Conservation (phyloP, 2,329 filamentous ascomycete species). For the Scedosporium aurantiacum region DNA sequence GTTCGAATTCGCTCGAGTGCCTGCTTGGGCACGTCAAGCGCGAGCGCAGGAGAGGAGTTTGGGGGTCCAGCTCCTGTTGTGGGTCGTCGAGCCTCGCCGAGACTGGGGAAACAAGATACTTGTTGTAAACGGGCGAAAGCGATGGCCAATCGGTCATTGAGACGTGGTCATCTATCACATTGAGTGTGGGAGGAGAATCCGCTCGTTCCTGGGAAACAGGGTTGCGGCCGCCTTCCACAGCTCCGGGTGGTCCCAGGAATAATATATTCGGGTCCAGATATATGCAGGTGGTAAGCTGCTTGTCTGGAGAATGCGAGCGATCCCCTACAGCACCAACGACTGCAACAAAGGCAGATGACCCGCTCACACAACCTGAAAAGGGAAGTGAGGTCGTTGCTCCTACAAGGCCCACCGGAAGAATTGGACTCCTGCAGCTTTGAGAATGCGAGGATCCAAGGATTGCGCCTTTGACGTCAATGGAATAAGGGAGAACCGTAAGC, state of each 20-base stretch:
- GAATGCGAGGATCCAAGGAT: background rate
- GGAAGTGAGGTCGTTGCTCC: background rate
- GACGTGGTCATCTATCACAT: background rate
- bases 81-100: background rate
- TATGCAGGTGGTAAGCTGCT: constrained; percentile 1
- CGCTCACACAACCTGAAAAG: background rate
- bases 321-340: background rate
- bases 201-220: constrained; percentile 1
- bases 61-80: background rate
- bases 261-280: constrained; percentile 4
- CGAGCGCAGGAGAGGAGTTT: background rate
- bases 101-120: constrained; percentile 3
- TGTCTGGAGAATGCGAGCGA: background rate
- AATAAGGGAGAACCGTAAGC: background rate
- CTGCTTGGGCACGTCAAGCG: background rate
- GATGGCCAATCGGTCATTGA: background rate
- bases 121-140: background rate
- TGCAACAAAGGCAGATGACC: constrained; percentile 3
- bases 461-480: background rate
- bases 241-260: background rate
- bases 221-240: background rate
- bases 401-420: background rate
- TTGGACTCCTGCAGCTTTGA: background rate
- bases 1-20: background rate
- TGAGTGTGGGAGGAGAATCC: background rate